Evolutionary conservation across 2,329 filamentous ascomycete species (phyloP).

Genomic region (Sporothrix mexicana): DNA sequence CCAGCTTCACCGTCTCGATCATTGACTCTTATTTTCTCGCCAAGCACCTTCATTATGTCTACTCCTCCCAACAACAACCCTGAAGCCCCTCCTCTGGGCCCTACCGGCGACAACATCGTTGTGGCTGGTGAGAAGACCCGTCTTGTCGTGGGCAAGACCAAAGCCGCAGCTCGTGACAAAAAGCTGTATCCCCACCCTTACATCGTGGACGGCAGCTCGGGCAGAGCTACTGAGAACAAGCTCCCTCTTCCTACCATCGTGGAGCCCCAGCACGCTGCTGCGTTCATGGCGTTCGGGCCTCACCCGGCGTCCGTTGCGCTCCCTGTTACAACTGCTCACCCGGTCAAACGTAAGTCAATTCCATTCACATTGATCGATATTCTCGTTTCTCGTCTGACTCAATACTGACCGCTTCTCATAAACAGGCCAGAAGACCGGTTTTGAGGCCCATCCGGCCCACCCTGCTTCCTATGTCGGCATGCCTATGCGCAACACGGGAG

Average conservation of each 20-base stretch:
- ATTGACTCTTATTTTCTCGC: neutral
- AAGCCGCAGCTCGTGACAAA: neutral
- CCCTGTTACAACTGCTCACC: neutral
- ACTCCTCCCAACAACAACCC: neutral
- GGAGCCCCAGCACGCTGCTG: neutral
- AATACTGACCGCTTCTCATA: neutral
- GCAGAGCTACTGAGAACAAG: no score
- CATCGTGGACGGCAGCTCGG: no score
- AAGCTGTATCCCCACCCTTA: neutral
- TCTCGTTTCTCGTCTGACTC: no score
- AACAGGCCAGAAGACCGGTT: conserved; percentile 9
- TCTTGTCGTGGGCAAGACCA: neutral
- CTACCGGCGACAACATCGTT: neutral
- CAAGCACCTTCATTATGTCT: neutral
- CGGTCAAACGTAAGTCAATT: neutral
- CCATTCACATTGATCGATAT: neutral
- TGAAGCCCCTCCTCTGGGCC: neutral
- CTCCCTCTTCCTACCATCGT: neutral
- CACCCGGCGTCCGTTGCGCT: no score
- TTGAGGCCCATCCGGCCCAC: neutral
- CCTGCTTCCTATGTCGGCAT: neutral
- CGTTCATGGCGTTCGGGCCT: no score
- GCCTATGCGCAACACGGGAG: conserved; percentile 1
- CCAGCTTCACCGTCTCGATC: neutral
- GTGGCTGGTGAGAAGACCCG: neutral